phyloP scores from a whole-genome alignment of 176 grass and related monocot species.

The Musa itinerans region DNA sequence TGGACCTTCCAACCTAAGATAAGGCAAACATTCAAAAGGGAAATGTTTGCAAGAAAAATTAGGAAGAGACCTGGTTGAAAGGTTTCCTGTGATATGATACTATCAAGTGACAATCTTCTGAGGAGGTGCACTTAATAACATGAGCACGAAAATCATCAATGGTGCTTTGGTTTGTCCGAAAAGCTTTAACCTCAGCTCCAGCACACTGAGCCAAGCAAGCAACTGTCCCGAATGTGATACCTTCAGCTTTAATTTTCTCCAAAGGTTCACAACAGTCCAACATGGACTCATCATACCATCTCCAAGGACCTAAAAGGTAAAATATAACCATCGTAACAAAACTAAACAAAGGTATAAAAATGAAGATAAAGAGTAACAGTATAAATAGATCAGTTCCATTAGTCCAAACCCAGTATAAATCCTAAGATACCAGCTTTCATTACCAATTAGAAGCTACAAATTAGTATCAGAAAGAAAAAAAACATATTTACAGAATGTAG shows the following conservation, averaged over 20 bases:
- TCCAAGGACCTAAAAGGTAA: constrained; percentile 49
- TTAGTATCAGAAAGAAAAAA: too few species aligned
- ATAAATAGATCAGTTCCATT: background rate
- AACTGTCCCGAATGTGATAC: constrained; percentile 80
- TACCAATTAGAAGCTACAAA: too few species aligned
- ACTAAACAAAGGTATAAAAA: background rate
- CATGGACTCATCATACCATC: constrained; percentile 99
- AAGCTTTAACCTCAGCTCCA: constrained; percentile 59
- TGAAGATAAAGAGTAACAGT: background rate
- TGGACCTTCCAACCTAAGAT: background rate
- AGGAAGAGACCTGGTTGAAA: constrained; percentile 32
- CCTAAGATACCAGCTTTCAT: too few species aligned
- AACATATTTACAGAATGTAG: too few species aligned
- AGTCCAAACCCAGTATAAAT: background rate
- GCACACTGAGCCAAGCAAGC: constrained; percentile 78
- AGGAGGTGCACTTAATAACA: constrained; percentile 43
- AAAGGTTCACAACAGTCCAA: constrained; percentile 94
- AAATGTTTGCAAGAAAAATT: background rate
- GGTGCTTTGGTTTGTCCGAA: constrained; percentile 43
- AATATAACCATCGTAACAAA: background rate
- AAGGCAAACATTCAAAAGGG: background rate
- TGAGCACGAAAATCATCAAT: constrained; percentile 56
- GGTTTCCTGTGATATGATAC: constrained; percentile 48
- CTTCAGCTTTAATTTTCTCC: constrained; percentile 52
- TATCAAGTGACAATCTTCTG: constrained; percentile 67